Conservation (phyloP, 352 stramenopile species). For the Phytopythium helicoides region DNA sequence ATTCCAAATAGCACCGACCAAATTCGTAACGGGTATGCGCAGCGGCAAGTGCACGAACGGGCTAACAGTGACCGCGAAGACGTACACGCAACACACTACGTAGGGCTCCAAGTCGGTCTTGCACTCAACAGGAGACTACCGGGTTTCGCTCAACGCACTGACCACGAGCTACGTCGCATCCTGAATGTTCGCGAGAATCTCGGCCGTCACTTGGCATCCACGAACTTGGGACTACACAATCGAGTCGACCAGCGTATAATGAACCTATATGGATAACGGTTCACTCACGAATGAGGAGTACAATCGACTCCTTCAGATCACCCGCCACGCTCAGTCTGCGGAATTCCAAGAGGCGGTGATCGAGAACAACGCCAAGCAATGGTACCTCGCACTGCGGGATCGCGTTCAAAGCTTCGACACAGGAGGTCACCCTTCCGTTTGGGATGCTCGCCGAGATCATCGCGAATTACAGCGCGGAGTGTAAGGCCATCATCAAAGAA, state of each 20-base stretch:
- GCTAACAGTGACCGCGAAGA: too few relatives aligned
- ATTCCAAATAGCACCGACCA: too few relatives aligned
- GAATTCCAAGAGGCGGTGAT: slow-evolving; percentile 38
- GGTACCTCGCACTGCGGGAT: slow-evolving; percentile 29
- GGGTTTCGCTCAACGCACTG: slow-evolving; percentile 26
- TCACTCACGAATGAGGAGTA: slow-evolving; percentile 27
- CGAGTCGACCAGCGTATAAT: slow-evolving; percentile 20
- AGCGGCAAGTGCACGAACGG: too few relatives aligned
- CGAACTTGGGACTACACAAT: slow-evolving; percentile 41
- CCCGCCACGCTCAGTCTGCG: slow-evolving; percentile 31
- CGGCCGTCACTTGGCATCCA: slow-evolving; percentile 28
- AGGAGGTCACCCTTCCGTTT: slow-evolving; percentile 17
- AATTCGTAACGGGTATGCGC: too few relatives aligned
- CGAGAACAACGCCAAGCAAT: slow-evolving; percentile 21
- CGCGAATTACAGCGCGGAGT: slow-evolving; percentile 15
- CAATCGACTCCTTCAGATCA: slow-evolving; percentile 36
- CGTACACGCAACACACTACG: slow-evolving; percentile 40
- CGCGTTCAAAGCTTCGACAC: slow-evolving; percentile 23
- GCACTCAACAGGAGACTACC: slow-evolving; percentile 37
- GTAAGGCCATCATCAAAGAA: too few relatives aligned
- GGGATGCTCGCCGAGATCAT: slow-evolving; percentile 30
- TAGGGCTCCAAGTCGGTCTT: slow-evolving; percentile 40
- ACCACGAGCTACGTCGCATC: slow-evolving; percentile 27
- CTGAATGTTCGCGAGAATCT: slow-evolving; percentile 38
- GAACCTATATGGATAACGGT: slow-evolving; percentile 7